phyloP scores from a whole-genome alignment of 257 asterid genomes.

The Solanum rostratum region DNA sequence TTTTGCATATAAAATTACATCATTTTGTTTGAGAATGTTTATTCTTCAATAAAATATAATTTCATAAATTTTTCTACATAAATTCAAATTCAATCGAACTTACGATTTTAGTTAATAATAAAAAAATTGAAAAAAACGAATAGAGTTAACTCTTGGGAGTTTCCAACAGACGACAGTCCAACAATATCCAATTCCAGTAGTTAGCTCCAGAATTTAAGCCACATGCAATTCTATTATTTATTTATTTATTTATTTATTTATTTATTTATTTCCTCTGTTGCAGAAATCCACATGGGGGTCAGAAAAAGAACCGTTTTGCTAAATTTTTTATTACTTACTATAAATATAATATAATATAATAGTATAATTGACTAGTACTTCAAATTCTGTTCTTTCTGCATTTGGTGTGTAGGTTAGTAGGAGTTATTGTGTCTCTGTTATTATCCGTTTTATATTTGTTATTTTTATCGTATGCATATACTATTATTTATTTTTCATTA shows the following conservation, averaged over 20 bases:
- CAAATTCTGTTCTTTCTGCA: too few species aligned
- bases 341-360: too few species aligned
- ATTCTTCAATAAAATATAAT: not conserved
- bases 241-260: not conserved
- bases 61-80: rapidly evolving
- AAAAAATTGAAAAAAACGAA: not conserved
- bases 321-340: not conserved
- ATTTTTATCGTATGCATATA: too few species aligned
- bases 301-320: not conserved
- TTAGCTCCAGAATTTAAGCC: not conserved
- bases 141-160: not conserved
- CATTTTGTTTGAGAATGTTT: not conserved
- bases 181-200: not conserved
- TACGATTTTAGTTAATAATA: not conserved
- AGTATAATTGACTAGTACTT: not conserved
- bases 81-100: not conserved
- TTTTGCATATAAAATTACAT: not conserved
- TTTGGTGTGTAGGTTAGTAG: too few species aligned
- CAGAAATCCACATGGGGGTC: not conserved
- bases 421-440: too few species aligned
- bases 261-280: not conserved
- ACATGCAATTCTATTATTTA: not conserved
- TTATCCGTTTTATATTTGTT: too few species aligned
- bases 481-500: too few species aligned
- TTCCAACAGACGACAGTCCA: not conserved